phyloP scores from a whole-genome alignment of 352 stramenopile genomes.

The Phytophthora capsici region DNA sequence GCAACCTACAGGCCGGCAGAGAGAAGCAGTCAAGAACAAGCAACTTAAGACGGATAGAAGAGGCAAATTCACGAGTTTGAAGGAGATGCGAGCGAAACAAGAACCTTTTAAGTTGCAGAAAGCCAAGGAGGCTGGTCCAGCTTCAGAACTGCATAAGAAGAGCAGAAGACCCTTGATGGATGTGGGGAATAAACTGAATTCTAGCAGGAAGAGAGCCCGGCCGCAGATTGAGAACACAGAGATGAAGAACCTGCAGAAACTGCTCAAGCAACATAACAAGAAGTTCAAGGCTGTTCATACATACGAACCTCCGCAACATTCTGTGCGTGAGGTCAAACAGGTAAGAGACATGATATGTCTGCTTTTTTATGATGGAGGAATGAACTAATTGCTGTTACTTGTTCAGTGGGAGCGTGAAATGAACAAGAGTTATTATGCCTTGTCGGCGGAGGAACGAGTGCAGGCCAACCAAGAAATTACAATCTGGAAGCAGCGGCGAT shows the following conservation, averaged over 20 bases:
- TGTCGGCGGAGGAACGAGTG: constrained; percentile 64
- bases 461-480: constrained; percentile 76
- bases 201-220: constrained; percentile 3
- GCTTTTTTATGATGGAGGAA: not conserved
- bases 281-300: constrained; percentile 76
- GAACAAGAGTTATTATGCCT: constrained; percentile 73
- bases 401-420: constrained; percentile 74
- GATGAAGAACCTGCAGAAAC: constrained; percentile 58
- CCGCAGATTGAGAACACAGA: constrained; percentile 27
- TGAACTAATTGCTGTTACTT: constrained; percentile 1
- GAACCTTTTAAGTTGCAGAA: constrained; percentile 31
- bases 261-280: constrained; percentile 80
- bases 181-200: constrained; percentile 21
- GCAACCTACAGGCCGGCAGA: constrained; percentile 15
- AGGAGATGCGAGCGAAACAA: constrained; percentile 26
- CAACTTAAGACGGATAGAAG: constrained; percentile 7
- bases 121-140: not conserved
- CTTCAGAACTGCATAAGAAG: not conserved
- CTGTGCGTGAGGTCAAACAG: constrained; percentile 74
- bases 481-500: constrained; percentile 43
- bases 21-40: constrained; percentile 10
- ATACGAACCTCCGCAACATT: constrained; percentile 83
- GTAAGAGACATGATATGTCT: constrained; percentile 32
- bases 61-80: constrained; percentile 27
- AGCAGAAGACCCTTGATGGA: constrained; percentile 25